phyloP scores from a whole-genome alignment of 352 stramenopile species.

The Phytopythium oedochilum region DNA sequence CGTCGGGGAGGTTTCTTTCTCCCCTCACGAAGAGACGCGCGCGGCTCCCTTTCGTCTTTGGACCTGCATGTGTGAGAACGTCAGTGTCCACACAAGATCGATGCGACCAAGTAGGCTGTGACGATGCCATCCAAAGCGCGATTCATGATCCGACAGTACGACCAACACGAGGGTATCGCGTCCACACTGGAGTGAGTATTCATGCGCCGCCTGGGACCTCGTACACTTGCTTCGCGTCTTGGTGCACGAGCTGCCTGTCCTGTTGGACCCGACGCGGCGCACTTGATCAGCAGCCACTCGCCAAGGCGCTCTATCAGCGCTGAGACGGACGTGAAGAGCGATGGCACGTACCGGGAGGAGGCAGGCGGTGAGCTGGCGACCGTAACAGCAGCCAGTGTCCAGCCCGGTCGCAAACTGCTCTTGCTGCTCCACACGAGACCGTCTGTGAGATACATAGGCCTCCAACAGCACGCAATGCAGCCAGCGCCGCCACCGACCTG shows the following conservation, averaged over 20 bases:
- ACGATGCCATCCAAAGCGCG: too few relatives aligned
- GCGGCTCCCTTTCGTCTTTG: too few relatives aligned
- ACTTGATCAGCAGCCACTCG: too few relatives aligned
- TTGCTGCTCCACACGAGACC: conserved; percentile 36
- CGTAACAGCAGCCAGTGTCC: conserved; percentile 91
- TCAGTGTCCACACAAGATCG: too few relatives aligned
- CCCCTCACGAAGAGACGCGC: too few relatives aligned
- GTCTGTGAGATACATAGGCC: too few relatives aligned
- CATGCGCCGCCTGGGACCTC: conserved; percentile 16
- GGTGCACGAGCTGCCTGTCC: conserved; percentile 28
- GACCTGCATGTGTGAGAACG: too few relatives aligned
- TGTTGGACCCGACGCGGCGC: not conserved
- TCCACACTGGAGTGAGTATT: not conserved
- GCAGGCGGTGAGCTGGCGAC: conserved; percentile 78
- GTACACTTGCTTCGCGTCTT: conserved; percentile 31
- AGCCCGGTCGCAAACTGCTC: conserved; percentile 87
- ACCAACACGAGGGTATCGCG: not conserved
- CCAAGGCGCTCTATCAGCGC: too few relatives aligned
- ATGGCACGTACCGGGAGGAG: conserved; percentile 64
- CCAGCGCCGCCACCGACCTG: conserved; percentile 55
- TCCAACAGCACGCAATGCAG: too few relatives aligned
- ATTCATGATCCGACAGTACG: not conserved
- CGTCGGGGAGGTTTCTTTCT: too few relatives aligned
- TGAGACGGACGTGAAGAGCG: not conserved
- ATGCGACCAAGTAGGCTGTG: too few relatives aligned